Evolutionary conservation across 768 basidiomycete species (phyloP), one percentile per base, ranked within the genome.

Genomic region (Boletellus ananiceps): DNA sequence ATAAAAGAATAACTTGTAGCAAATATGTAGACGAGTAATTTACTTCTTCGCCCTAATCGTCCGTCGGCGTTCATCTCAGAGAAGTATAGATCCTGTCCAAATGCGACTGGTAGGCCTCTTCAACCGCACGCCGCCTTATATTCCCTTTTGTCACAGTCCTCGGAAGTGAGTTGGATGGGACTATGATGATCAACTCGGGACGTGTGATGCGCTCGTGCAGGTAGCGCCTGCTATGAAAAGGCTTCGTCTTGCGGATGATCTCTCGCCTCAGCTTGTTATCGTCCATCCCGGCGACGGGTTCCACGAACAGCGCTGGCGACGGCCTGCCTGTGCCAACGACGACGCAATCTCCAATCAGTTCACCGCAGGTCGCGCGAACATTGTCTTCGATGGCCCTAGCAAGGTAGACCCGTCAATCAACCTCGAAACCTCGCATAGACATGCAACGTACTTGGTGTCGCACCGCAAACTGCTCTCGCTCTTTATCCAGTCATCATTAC

Each of bases 401-500:
- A 34, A 41, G 46, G 34, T 11, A 29, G 0, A 13, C 45, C 23
- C 25, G 52, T 53, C 57, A 57, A 43, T 49, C 36, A 47, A 44
- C 40, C 29, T 32, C 37, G 15, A 19, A 40, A 1, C 19, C 14
- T 5, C 13, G 23, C 18, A 25, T 31, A 43, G 25, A 34, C 7
- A 12, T 8, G 37, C 8, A 27, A 71, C 73, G 29, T 67, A 78
- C 76, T 80, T 82, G 43, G 88, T 88, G 59, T 90, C 87, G 59
- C 87, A 88, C 44, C 87, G 78, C 53, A 88, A 69, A 60, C 86
- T 83, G 61, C 80, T 86, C 61, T 86, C 83, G 34, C 82, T 83
- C 70, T 89, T 90, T 65, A 90, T 89, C 88, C 87, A 88, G 66
- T 90, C 87, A 57, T 90, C 87, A 52, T 87, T 80, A 36, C 88